These are phyloP conservation scores for Phyllosticta citrichinensis DNA, from an alignment of 2,329 filamentous ascomycete genomes.

Conservation along the genomic window DNA sequence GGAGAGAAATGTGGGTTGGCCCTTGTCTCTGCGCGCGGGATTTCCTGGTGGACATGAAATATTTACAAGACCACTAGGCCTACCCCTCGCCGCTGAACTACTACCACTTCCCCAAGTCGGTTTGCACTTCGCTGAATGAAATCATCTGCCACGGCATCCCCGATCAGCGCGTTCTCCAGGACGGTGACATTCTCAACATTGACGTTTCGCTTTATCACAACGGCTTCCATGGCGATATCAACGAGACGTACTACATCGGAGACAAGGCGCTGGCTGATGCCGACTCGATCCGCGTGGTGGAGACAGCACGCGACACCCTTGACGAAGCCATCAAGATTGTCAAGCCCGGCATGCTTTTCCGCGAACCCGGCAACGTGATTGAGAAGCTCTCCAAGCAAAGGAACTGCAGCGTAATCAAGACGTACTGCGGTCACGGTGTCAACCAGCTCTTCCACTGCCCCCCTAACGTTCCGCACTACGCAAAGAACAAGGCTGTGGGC, in stretches of 20 bases:
- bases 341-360: constrained; percentile 85
- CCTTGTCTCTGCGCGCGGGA: not conserved
- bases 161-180: constrained; percentile 73
- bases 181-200: constrained; percentile 95
- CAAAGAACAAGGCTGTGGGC: constrained; percentile 95
- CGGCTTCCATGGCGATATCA: constrained; percentile 91
- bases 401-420: constrained; percentile 83
- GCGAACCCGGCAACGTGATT: constrained; percentile 88
- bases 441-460: constrained; percentile 88
- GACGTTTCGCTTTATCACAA: constrained; percentile 91
- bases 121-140: constrained; percentile 93
- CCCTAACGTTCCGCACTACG: constrained; percentile 93
- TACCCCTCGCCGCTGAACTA: constrained; percentile 96
- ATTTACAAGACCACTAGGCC: constrained; percentile 46
- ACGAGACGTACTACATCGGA: constrained; percentile 98
- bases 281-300: constrained; percentile 81
- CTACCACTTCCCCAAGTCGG: constrained; percentile 92
- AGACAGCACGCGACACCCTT: constrained; percentile 79
- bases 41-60: not conserved
- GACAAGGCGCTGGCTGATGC: constrained; percentile 75
- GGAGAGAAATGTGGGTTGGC: constrained; percentile 67
- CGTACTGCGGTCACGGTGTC: constrained; percentile 93
- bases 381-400: constrained; percentile 86
- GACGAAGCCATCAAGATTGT: constrained; percentile 85
- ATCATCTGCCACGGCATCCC: constrained; percentile 98